These are phyloP conservation scores for Talaromyces stipitatus DNA, from an alignment of 495 filamentous ascomycete species.

Conservation along the genomic window DNA sequence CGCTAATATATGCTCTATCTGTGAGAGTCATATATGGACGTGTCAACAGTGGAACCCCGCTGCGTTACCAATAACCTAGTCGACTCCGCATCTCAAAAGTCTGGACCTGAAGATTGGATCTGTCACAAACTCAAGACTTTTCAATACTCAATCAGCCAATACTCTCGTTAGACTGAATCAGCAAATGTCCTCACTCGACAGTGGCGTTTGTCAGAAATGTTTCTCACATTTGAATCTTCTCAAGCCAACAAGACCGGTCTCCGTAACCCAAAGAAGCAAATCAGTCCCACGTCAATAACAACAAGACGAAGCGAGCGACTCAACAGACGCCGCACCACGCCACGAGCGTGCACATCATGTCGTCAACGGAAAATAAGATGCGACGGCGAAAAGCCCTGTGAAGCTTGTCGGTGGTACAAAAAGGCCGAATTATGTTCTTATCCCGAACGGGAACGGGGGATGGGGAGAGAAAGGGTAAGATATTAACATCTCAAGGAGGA, in stretches of 20 bases:
- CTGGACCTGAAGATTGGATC: too few relatives aligned
- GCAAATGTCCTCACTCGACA: too few relatives aligned
- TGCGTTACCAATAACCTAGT: too few relatives aligned
- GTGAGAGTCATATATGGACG: too few relatives aligned
- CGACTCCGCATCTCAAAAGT: too few relatives aligned
- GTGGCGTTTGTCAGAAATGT: too few relatives aligned
- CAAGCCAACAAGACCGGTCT: background rate
- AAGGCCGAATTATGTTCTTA: conserved; percentile 37
- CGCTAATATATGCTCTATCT: too few relatives aligned
- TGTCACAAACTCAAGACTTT: too few relatives aligned
- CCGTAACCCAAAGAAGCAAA: background rate
- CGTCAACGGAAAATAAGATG: conserved; percentile 43
- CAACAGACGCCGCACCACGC: background rate
- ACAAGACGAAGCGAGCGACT: background rate
- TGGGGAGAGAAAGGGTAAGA: conserved; percentile 3
- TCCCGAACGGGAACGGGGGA: conserved; percentile 23
- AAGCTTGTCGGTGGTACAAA: conserved; percentile 40
- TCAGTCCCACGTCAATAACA: too few relatives aligned
- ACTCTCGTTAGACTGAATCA: too few relatives aligned
- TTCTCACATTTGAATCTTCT: conserved; percentile 1
- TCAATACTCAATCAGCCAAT: too few relatives aligned
- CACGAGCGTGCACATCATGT: conserved; percentile 37
- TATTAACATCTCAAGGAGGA: background rate
- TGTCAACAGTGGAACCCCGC: too few relatives aligned
- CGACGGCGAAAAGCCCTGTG: conserved; percentile 39